Base-by-base conservation (phyloP, 2,329 filamentous ascomycete genomes). In the Alternaria consortialis region DNA sequence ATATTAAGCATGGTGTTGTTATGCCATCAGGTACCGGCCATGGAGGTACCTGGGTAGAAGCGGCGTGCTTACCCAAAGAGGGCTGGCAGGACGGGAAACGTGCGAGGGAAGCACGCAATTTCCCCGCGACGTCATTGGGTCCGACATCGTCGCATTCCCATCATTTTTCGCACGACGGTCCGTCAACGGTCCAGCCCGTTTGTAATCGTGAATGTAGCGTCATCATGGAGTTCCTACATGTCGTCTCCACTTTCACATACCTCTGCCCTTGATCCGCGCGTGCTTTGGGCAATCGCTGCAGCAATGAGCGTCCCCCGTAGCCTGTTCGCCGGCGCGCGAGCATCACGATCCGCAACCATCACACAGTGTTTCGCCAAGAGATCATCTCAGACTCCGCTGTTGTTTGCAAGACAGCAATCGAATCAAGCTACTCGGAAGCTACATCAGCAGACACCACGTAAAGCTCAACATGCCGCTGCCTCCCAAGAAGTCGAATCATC, bases 301-400 rank as follows among this genome's bases (percentile, higher is more conserved):
- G 61, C 57, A 52, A 78, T 77, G 75, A 78, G 71, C 63, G 58
- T 73, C 43, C 62, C 71, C 27, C 73, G 74, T 62, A 74, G 68
- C 32, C 44, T 77, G 36, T 59, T 74, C 44, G 67, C 70, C 15
- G 56, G 67, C 29, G 71, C 66, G 56, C 70, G 69, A 29, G 58
- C 62, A 58, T 60, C 66, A 25, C 66, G 68, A 58, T 60, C 65
- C 23, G 53, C 63, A 23, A 53, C 56, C 15, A 56, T 44, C 4
- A 27, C 53, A 37, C 53, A 51, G 52, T 57, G 58, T 40, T 52
- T 58, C 44, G 53, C 65, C 40, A 42, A 50, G 12, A 63, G 44
- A 39, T 37, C 63, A 20, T 20, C 59, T 11, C 68, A 65, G 13
- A 37, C 44, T 20, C 53, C 63, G 13, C 46, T 63, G 25, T 36